Evolutionary conservation across 768 basidiomycete species (phyloP).

Genomic region (Candolleomyces efflorescens): DNA sequence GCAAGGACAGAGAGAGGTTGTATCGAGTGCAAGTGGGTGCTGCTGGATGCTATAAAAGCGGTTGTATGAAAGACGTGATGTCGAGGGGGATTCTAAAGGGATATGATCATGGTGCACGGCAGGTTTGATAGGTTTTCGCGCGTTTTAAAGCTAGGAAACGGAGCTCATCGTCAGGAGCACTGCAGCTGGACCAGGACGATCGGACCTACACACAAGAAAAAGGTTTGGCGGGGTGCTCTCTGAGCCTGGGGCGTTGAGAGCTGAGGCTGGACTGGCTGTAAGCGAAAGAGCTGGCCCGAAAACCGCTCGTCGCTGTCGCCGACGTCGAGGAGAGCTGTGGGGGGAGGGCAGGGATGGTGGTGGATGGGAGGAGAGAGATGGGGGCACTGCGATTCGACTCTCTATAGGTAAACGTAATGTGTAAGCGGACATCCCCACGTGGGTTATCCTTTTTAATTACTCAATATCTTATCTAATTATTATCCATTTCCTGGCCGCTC

Average conservation of each 20-base stretch:
- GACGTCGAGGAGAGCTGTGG: constrained; percentile 16
- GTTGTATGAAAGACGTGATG: constrained; percentile 9
- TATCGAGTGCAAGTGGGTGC: constrained; percentile 17
- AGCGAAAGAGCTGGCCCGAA: constrained; percentile 17
- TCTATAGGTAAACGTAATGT: constrained; percentile 19
- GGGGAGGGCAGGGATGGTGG: constrained; percentile 17
- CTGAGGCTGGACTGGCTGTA: background rate
- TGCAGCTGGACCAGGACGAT: background rate
- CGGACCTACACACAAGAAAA: constrained; percentile 5
- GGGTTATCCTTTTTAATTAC: constrained; percentile 9
- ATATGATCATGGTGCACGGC: constrained; percentile 39
- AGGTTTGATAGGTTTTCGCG: background rate
- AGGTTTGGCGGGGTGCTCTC: constrained; percentile 1
- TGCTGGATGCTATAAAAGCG: constrained; percentile 19
- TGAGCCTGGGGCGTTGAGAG: background rate
- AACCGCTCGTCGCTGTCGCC: constrained; percentile 25
- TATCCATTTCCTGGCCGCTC: background rate
- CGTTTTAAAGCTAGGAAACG: constrained; percentile 1
- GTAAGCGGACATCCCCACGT: constrained; percentile 19
- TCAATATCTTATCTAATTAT: constrained; percentile 7
- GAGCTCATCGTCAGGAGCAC: background rate
- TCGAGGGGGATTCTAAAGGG: constrained; percentile 28
- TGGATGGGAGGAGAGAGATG: constrained; percentile 3
- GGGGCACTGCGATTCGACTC: constrained; percentile 1
- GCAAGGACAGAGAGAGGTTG: constrained; percentile 12